phyloP scores from a whole-genome alignment of 352 stramenopile species.

The Paralagenidium karlingii region DNA sequence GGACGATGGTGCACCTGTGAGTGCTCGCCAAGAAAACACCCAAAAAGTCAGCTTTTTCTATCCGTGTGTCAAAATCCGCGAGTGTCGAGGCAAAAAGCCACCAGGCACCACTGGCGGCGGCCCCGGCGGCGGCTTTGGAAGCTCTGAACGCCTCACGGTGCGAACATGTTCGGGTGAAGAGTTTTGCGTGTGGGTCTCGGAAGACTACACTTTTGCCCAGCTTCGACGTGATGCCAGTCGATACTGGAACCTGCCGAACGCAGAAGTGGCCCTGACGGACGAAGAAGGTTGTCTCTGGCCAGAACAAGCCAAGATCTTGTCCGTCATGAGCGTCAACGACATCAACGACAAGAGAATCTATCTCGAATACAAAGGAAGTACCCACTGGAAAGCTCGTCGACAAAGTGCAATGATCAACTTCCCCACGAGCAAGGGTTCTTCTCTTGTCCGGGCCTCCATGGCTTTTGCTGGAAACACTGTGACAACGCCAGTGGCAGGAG shows the following conservation, averaged over 20 bases:
- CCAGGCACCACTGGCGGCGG: background rate
- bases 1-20: conserved; percentile 48
- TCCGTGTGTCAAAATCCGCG: conserved; percentile 59
- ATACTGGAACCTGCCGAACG: conserved; percentile 47
- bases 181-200: conserved; percentile 51
- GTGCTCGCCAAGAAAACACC: conserved; percentile 34
- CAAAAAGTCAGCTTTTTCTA: conserved; percentile 52
- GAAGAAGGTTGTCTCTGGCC: conserved; percentile 60
- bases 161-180: conserved; percentile 32
- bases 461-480: no score
- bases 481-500: no score
- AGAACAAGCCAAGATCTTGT: conserved; percentile 57
- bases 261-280: conserved; percentile 33
- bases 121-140: conserved; percentile 1
- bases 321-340: conserved; percentile 36
- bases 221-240: conserved; percentile 46
- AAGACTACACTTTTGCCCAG: conserved; percentile 67
- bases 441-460: no score
- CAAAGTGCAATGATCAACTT: no score
- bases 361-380: conserved; percentile 41
- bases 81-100: conserved; percentile 4
- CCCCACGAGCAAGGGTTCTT: no score
- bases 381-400: no score
- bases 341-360: conserved; percentile 31
- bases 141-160: conserved; percentile 36